These are phyloP conservation scores for Globisporangium uncinulatum DNA, from an alignment of 352 stramenopile genomes.

Conservation along the genomic window DNA sequence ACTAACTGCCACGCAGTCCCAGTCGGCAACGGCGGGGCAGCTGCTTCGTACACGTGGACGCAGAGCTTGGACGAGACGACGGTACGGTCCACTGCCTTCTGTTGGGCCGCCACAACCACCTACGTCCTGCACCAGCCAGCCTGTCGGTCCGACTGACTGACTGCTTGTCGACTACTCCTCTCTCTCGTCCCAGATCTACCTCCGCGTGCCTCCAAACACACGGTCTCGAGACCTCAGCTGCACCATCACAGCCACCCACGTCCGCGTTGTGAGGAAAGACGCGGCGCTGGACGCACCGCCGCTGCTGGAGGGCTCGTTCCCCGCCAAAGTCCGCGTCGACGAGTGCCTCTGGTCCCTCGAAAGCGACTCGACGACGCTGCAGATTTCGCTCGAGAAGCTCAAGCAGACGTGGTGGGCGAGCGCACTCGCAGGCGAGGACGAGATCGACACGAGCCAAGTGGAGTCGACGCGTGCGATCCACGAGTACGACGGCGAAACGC, in stretches of 20 bases:
- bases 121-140: no score
- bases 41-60: conserved; percentile 95
- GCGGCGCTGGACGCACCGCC: neutral
- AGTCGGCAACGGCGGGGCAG: conserved; percentile 85
- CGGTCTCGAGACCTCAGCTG: conserved; percentile 90
- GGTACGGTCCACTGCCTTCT: conserved; percentile 31
- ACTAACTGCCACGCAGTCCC: conserved; percentile 41
- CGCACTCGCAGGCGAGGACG: conserved; percentile 86
- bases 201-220: conserved; percentile 88
- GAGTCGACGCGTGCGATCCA: conserved; percentile 95
- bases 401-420: conserved; percentile 98
- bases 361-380: conserved; percentile 36
- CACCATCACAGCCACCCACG: conserved; percentile 75
- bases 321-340: conserved; percentile 93
- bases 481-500: conserved; percentile 96
- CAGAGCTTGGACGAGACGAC: conserved; percentile 95
- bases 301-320: conserved; percentile 82
- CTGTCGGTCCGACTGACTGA: neutral
- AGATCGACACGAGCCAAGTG: conserved; percentile 97
- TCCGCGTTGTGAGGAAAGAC: conserved; percentile 83
- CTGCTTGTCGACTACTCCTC: no score
- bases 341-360: conserved; percentile 98
- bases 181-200: conserved; percentile 44
- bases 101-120: neutral
- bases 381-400: conserved; percentile 95